Percentiles rank a stretch among this genome's conserved stretches.
These are phyloP conservation scores for Rasamsonia emersonii DNA, from an alignment of 2,329 filamentous ascomycete genomes.

Conservation along the genomic window DNA sequence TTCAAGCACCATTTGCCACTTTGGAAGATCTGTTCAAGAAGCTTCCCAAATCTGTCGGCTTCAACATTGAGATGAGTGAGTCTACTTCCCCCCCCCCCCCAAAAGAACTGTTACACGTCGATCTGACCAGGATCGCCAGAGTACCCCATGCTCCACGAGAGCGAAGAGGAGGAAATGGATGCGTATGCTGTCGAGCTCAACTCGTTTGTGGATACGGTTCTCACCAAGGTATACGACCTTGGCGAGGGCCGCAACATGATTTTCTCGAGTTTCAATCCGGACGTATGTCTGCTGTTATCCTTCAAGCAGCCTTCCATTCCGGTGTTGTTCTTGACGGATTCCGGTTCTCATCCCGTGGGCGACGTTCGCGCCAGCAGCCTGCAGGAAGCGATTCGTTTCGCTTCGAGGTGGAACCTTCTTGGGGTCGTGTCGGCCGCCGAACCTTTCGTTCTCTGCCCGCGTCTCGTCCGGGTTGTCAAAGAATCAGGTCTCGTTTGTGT, in stretches of 20 bases:
- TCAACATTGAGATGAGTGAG: conserved; percentile 92
- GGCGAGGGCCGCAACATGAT: conserved; percentile 81
- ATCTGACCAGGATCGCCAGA: conserved; percentile 39
- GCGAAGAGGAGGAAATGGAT: conserved; percentile 92
- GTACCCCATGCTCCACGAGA: conserved; percentile 96
- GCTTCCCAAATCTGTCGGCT: conserved; percentile 73
- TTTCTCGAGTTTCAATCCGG: conserved; percentile 95
- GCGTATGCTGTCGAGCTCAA: conserved; percentile 93
- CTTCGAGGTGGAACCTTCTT: conserved; percentile 85
- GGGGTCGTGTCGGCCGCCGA: conserved; percentile 86
- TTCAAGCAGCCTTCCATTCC: conserved; percentile 98
- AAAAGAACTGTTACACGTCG: conserved; percentile 18
- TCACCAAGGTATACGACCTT: conserved; percentile 81
- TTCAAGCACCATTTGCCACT: conserved; percentile 92
- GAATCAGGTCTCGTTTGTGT: conserved; percentile 90
- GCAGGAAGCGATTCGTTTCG: conserved; percentile 92
- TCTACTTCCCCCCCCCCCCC: conserved; percentile 9
- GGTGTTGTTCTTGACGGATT: conserved; percentile 87
- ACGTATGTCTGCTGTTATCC: conserved; percentile 85
- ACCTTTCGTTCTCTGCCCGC: conserved; percentile 78
- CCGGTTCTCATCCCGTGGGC: conserved; percentile 69
- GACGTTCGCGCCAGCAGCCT: conserved; percentile 85
- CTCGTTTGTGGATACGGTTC: conserved; percentile 88
- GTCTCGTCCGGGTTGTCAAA: conserved; percentile 86
- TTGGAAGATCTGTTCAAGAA: conserved; percentile 87